A percentile compares a stretch with the other conserved stretches of the same genome.
Evolutionary conservation across 805 yeast species (phyloP).

Genomic region (Myxozyma neotropica): DNA sequence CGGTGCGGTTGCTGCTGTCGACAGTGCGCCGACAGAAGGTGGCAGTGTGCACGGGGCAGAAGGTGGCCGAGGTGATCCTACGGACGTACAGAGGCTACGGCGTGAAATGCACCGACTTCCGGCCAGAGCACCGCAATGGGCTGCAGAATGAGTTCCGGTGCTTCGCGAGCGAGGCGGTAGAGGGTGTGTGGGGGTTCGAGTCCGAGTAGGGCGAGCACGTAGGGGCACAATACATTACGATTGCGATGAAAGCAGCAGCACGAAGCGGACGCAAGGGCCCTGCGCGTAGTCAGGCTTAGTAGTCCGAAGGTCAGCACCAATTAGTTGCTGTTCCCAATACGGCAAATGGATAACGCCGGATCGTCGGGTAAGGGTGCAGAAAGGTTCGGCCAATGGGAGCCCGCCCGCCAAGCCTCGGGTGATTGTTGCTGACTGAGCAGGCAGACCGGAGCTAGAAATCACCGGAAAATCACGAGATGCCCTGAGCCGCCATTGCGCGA

Average conservation of each 20-base stretch:
- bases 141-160: slow-evolving; percentile 86
- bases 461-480: too few relatives aligned
- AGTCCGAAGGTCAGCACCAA: too few relatives aligned
- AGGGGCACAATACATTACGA: neutral
- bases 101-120: slow-evolving; percentile 57
- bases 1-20: slow-evolving; percentile 61
- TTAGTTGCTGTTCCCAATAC: neutral
- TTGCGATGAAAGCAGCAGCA: neutral
- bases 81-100: slow-evolving; percentile 64
- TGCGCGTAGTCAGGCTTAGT: neutral
- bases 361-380: slow-evolving; percentile 1
- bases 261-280: neutral
- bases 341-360: neutral
- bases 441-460: too few relatives aligned
- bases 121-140: slow-evolving; percentile 83
- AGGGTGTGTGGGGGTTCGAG: slow-evolving; percentile 58
- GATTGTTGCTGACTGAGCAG: too few relatives aligned
- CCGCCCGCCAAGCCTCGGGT: neutral
- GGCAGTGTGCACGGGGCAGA: slow-evolving; percentile 85
- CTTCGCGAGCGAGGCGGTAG: slow-evolving; percentile 75
- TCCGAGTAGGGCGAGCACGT: neutral
- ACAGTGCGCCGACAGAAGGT: slow-evolving; percentile 37
- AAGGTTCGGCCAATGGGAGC: neutral
- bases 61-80: slow-evolving; percentile 69
- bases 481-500: too few relatives aligned